Conservation (phyloP, 2,329 filamentous ascomycete genomes). For the Alternaria burnsii region DNA sequence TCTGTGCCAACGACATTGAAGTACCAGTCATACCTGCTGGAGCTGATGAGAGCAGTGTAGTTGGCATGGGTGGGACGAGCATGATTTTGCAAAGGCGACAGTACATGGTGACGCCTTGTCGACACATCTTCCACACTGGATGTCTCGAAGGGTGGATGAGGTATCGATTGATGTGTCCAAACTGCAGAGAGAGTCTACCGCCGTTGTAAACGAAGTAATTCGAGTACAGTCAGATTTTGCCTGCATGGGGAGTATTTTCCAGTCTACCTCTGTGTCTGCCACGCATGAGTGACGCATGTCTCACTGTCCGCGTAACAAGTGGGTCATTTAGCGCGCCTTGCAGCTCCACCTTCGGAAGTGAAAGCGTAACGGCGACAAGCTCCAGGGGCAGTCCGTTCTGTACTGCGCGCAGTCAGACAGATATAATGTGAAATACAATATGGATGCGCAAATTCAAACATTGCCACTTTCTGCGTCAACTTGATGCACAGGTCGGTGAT, state of each 20-base stretch:
- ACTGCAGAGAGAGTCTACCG: slow-evolving; percentile 88
- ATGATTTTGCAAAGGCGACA: slow-evolving; percentile 79
- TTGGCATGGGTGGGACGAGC: slow-evolving; percentile 54
- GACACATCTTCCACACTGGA: slow-evolving; percentile 91
- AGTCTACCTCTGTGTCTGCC: background rate
- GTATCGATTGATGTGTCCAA: slow-evolving; percentile 91
- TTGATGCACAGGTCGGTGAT: background rate
- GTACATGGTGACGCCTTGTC: slow-evolving; percentile 98
- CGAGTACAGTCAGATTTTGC: background rate
- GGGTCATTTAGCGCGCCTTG: slow-evolving; percentile 1
- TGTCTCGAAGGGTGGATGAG: slow-evolving; percentile 98
- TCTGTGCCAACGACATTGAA: slow-evolving; percentile 91
- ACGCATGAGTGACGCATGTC: slow-evolving; percentile 6
- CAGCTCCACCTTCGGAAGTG: background rate
- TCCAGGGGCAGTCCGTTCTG: slow-evolving; percentile 1
- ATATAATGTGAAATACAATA: too few relatives aligned
- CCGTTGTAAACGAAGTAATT: slow-evolving; percentile 68
- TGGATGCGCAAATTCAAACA: background rate
- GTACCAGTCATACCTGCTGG: slow-evolving; percentile 77
- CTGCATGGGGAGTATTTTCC: background rate
- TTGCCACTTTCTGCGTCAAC: background rate
- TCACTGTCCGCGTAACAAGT: slow-evolving; percentile 11
- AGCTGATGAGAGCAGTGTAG: slow-evolving; percentile 35
- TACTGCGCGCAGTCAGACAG: background rate
- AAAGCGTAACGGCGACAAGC: background rate